phyloP scores from a whole-genome alignment of 164 flowering plant species.

The Annona cherimola region DNA sequence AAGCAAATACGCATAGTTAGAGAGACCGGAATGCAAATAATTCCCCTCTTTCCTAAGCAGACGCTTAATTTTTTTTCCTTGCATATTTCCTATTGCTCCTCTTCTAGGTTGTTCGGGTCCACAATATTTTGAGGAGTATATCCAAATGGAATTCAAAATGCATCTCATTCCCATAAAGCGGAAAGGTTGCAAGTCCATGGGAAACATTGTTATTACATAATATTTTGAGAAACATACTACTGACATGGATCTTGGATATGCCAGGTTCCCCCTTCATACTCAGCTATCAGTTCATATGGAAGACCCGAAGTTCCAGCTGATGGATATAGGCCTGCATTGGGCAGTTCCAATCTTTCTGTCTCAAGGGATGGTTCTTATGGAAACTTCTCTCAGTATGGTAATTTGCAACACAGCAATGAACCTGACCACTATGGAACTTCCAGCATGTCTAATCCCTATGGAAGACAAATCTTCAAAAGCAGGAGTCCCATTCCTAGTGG shows the following conservation, averaged over 20 bases:
- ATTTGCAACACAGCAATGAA: conserved; percentile 8
- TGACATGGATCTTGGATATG: conserved; percentile 1
- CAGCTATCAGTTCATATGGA: conserved; percentile 11
- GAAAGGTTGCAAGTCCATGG: no score
- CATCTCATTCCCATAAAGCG: no score
- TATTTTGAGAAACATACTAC: no score
- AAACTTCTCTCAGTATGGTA: conserved; percentile 4
- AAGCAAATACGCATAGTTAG: no score
- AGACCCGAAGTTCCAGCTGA: conserved; percentile 6
- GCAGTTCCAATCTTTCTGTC: conserved; percentile 5
- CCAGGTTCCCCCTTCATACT: conserved; percentile 22
- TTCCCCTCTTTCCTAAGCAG: no score
- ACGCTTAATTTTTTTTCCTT: no score
- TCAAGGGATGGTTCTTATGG: conserved; percentile 13
- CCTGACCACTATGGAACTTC: conserved; percentile 7
- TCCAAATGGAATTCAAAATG: no score
- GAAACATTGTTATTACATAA: no score
- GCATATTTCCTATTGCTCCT: no score
- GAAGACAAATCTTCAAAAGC: conserved; percentile 7
- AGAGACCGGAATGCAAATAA: no score
- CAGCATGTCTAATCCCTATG: conserved; percentile 11
- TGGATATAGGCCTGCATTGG: conserved; percentile 10
- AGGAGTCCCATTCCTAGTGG: conserved; percentile 6
- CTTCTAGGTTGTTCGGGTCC: no score
- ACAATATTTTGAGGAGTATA: no score